phyloP scores from a whole-genome alignment of 768 basidiomycete genomes.

The Tricholoma flavovirens region DNA sequence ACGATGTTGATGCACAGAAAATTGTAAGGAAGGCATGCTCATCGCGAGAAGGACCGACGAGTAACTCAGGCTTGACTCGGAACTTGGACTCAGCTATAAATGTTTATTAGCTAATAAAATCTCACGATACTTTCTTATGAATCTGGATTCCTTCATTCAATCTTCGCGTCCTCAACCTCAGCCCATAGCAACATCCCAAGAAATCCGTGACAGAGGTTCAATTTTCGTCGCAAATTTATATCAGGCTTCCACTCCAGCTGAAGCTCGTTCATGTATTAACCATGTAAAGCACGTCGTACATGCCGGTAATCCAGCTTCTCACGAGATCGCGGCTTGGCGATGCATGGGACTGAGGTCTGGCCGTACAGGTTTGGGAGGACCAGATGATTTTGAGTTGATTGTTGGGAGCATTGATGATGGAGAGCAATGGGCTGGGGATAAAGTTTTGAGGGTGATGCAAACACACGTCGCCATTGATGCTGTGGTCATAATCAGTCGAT shows the following conservation, averaged over 20 bases:
- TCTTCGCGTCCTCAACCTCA: constrained; percentile 39
- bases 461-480: constrained; percentile 68
- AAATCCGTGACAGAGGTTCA: constrained; percentile 71
- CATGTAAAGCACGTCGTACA: constrained; percentile 57
- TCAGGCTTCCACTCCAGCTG: constrained; percentile 43
- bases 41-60: background rate
- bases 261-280: constrained; percentile 44
- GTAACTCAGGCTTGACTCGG: background rate
- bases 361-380: constrained; percentile 57
- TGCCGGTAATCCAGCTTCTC: constrained; percentile 50
- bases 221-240: constrained; percentile 65
- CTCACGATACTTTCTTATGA: constrained; percentile 7
- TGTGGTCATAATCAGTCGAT: constrained; percentile 73
- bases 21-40: background rate
- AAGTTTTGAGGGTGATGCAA: constrained; percentile 63
- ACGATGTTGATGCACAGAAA: constrained; percentile 1
- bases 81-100: no score
- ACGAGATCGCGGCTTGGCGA: constrained; percentile 77
- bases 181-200: constrained; percentile 56
- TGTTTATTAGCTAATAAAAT: background rate
- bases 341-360: constrained; percentile 68
- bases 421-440: constrained; percentile 65
- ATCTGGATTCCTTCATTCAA: constrained; percentile 50
- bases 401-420: constrained; percentile 70
- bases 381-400: constrained; percentile 69